Conservation (phyloP, 768 basidiomycete genomes). For the Leccinum subgranulosum region DNA sequence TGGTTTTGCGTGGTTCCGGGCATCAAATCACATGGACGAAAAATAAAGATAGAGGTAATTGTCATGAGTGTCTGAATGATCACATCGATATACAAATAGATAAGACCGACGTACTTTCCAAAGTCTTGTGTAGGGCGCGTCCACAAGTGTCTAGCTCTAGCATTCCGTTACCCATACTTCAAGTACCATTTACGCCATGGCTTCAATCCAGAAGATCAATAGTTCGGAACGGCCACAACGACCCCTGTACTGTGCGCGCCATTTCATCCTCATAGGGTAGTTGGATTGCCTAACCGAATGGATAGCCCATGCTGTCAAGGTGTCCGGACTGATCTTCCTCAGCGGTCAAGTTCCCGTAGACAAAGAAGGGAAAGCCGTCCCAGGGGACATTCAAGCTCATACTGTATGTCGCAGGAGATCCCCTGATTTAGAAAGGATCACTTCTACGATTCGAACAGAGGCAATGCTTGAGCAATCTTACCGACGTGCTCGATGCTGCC, state of each 20-base stretch:
- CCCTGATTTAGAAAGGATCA: not conserved
- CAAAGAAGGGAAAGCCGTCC: conserved; percentile 44
- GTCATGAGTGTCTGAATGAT: not conserved
- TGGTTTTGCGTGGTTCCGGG: not conserved
- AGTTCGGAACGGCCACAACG: conserved; percentile 39
- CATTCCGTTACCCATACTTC: not conserved
- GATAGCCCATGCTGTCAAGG: conserved; percentile 55
- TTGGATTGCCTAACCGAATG: not conserved
- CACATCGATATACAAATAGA: conserved; percentile 5
- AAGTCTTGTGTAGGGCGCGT: not conserved
- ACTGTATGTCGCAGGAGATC: conserved; percentile 39
- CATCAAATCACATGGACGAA: conserved; percentile 2
- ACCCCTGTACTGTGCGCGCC: conserved; percentile 12
- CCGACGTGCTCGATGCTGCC: conserved; percentile 49
- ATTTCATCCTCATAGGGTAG: not conserved
- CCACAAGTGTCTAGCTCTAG: not conserved
- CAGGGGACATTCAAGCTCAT: conserved; percentile 58
- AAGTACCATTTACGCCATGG: conserved; percentile 26
- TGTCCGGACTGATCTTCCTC: conserved; percentile 56
- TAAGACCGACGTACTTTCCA: not conserved
- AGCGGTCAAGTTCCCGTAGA: conserved; percentile 59
- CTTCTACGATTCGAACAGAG: conserved; percentile 33
- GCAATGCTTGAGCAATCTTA: conserved; percentile 55
- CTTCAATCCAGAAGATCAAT: conserved; percentile 56
- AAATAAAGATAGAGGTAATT: not conserved